Conservation (phyloP, 129 eudicot genomes). For the Tagetes patula region DNA sequence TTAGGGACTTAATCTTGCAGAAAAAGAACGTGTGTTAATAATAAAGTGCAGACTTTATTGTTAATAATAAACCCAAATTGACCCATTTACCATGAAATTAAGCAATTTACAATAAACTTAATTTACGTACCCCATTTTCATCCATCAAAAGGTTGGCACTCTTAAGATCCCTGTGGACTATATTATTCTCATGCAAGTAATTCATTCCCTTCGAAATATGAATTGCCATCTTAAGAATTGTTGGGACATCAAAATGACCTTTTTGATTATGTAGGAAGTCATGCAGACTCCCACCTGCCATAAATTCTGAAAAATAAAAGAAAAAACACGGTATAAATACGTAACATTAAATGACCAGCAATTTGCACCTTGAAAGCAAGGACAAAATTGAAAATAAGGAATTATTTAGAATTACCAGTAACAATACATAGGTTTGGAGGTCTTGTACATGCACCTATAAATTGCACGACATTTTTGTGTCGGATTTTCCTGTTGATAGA, state of each 20-base stretch:
- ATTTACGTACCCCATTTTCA: constrained; percentile 70
- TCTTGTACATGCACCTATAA: constrained; percentile 88
- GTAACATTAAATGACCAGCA: not conserved
- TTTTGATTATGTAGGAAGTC: constrained; percentile 72
- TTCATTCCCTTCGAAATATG: constrained; percentile 92
- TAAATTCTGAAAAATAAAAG: constrained; percentile 56
- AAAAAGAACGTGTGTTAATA: not conserved
- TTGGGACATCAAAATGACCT: constrained; percentile 65
- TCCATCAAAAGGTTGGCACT: constrained; percentile 91
- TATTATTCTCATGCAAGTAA: constrained; percentile 80
- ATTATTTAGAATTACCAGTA: constrained; percentile 56
- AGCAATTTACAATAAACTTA: not conserved
- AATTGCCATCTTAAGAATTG: constrained; percentile 62
- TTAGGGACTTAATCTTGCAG: not conserved
- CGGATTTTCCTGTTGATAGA: constrained; percentile 63
- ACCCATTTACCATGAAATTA: not conserved
- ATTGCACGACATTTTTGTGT: constrained; percentile 85
- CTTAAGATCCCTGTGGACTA: constrained; percentile 89
- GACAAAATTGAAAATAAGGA: not conserved
- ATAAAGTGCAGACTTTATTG: not conserved
- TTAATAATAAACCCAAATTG: not conserved
- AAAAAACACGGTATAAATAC: not conserved
- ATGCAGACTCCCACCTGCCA: constrained; percentile 88
- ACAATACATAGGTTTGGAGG: constrained; percentile 82
- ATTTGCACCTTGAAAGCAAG: constrained; percentile 2